phyloP scores from a whole-genome alignment of 768 basidiomycete species.

The Suillus variegatus region DNA sequence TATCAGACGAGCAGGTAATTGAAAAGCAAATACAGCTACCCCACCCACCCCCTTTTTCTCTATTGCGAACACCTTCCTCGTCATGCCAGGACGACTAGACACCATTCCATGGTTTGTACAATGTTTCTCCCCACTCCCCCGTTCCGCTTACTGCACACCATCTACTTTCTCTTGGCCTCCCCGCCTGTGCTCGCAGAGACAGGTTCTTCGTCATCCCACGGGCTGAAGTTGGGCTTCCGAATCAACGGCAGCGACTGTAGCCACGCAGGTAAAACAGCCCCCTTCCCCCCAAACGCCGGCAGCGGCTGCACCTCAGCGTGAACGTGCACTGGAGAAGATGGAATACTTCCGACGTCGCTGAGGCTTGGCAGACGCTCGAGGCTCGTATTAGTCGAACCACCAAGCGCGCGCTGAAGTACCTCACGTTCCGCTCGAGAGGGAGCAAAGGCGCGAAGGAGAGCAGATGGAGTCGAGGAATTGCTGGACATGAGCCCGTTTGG shows the following conservation, averaged over 20 bases:
- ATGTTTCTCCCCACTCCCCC: slow-evolving; percentile 3
- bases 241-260: slow-evolving; percentile 63
- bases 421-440: slow-evolving; percentile 88
- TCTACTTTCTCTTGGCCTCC: slow-evolving; percentile 26
- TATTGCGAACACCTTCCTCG: slow-evolving; percentile 15
- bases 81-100: slow-evolving; percentile 15
- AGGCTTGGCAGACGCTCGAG: slow-evolving; percentile 78
- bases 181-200: slow-evolving; percentile 14
- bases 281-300: slow-evolving; percentile 24
- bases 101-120: slow-evolving; percentile 15
- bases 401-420: slow-evolving; percentile 76
- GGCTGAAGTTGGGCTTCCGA: slow-evolving; percentile 75
- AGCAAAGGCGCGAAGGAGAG: slow-evolving; percentile 78
- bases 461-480: slow-evolving; percentile 44
- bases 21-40: slow-evolving; percentile 24
- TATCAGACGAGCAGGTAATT: slow-evolving; percentile 28
- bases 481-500: slow-evolving; percentile 54
- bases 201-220: slow-evolving; percentile 76
- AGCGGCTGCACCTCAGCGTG: slow-evolving; percentile 38
- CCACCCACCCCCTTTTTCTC: slow-evolving; percentile 16
- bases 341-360: slow-evolving; percentile 73
- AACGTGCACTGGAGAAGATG: slow-evolving; percentile 61
- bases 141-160: background rate
- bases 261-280: slow-evolving; percentile 59
- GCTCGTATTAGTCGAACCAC: slow-evolving; percentile 72